Evolutionary conservation across 208 protist genomes (phyloP).

Genomic region (Crithidia acanthocephali): DNA sequence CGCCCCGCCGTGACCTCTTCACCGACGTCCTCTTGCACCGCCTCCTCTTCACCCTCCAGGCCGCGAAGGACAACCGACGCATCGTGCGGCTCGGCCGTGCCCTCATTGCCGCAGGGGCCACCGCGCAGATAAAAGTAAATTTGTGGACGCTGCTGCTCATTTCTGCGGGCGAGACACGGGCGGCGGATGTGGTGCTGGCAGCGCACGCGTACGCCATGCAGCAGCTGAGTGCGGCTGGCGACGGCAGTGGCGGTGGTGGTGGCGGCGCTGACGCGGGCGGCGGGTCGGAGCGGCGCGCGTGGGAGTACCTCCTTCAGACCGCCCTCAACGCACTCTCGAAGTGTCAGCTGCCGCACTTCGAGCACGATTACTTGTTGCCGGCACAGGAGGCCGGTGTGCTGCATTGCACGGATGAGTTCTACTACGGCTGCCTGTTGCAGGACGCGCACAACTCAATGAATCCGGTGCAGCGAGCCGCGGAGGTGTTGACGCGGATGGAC

Average conservation of each 20-base stretch:
- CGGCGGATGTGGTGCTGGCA: slow-evolving; percentile 60
- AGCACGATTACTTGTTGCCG: slow-evolving; percentile 59
- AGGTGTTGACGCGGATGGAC: slow-evolving; percentile 47
- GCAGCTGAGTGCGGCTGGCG: slow-evolving; percentile 14
- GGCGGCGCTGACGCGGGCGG: slow-evolving; percentile 4
- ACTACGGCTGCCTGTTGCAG: slow-evolving; percentile 67
- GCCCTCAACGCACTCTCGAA: slow-evolving; percentile 69
- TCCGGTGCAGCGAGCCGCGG: slow-evolving; percentile 52
- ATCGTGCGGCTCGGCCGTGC: slow-evolving; percentile 50
- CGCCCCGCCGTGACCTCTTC: background rate
- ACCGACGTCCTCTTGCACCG: slow-evolving; percentile 37
- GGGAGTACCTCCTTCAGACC: slow-evolving; percentile 81
- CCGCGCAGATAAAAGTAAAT: slow-evolving; percentile 36
- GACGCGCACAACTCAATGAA: slow-evolving; percentile 76
- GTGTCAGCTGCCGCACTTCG: slow-evolving; percentile 67
- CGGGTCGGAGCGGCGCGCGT: slow-evolving; percentile 37
- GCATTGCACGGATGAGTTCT: slow-evolving; percentile 74
- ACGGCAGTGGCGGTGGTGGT: slow-evolving; percentile 14
- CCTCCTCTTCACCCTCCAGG: slow-evolving; percentile 64
- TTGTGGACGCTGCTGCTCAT: slow-evolving; percentile 79
- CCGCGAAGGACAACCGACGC: slow-evolving; percentile 50
- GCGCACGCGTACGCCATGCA: slow-evolving; percentile 42
- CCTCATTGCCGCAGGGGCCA: slow-evolving; percentile 38
- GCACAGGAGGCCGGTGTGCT: slow-evolving; percentile 40
- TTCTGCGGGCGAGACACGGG: slow-evolving; percentile 57